These are phyloP conservation scores for Hypoxylon sp. DNA, from an alignment of 2,329 filamentous ascomycete species.

Conservation along the genomic window DNA sequence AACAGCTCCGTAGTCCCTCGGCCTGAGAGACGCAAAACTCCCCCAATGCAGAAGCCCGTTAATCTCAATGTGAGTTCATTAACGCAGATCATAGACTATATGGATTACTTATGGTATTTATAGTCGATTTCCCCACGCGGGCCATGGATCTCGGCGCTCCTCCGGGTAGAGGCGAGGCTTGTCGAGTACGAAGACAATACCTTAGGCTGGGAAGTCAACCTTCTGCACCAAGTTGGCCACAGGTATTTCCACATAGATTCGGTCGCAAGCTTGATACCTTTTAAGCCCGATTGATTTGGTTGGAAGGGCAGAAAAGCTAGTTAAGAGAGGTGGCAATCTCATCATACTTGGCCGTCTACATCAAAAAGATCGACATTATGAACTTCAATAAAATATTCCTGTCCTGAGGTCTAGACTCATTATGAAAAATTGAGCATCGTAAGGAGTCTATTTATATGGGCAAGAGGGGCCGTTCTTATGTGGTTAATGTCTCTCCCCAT, in stretches of 20 bases:
- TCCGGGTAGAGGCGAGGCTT: neutral
- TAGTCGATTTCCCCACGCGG: neutral
- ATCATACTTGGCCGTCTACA: neutral
- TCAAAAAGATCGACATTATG: too few species aligned
- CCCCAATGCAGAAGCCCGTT: neutral
- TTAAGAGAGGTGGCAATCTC: neutral
- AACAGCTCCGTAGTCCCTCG: too few species aligned
- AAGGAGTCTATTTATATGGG: too few species aligned
- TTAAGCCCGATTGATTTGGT: neutral
- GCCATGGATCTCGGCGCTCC: neutral
- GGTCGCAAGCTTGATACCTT: neutral
- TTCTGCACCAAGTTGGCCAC: neutral
- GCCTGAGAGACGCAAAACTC: too few species aligned
- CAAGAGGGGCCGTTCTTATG: too few species aligned
- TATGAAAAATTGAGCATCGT: too few species aligned
- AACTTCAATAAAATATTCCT: too few species aligned
- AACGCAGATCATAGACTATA: neutral
- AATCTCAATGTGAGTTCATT: neutral
- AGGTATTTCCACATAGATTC: neutral
- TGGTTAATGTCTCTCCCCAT: too few species aligned
- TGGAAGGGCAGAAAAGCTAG: neutral
- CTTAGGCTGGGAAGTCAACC: neutral
- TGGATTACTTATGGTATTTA: neutral
- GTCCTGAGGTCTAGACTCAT: too few species aligned
- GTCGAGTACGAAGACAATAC: neutral